Evolutionary conservation across 441 rosid genomes (phyloP), one percentile per base, ranked within the genome.

Genomic region (Erysimum cheiri): DNA sequence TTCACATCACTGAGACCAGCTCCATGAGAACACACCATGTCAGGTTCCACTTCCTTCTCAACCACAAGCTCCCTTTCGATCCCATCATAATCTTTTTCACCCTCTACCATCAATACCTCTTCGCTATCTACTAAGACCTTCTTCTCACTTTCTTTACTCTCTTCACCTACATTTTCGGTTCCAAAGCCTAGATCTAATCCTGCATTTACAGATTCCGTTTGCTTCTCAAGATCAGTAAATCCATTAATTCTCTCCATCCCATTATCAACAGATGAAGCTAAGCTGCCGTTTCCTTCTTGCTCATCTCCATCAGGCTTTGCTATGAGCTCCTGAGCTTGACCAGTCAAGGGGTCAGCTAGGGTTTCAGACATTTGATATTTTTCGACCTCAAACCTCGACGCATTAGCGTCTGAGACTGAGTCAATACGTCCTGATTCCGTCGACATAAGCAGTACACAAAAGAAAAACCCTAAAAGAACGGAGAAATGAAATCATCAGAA

Each of bases 391-490:
- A 59, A 3, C 15, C 13, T 65, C 43, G 46, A 62, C 43, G 49
- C 53, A 71, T 59, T 63, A 71, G 67, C 22, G 59, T 82, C 89
- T 44, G 81, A 75, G 26, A 78, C 78, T 11, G 83, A 78, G 55
- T 78, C 79, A 67, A 80, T 67, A 50, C 8, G 44, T 53, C 81
- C 81, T 48, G 72, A 37, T 47, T 80, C 79, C 12, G 52, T 66
- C 74, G 87, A 73, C 89, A 89, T 89, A 56, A 54, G 57, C 44
- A 64, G 15, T 48, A 74, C 67, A 26, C 31, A 39, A 63, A 53
- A 50, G 33, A 59, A 72, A 72, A 64, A 70, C 79, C 69, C 77
- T 46, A 72, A 8, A 70, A 71, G 19, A 47, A 63, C 48, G 17
- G 29, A 60, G 48, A 52, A 37, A 13, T 3, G 32, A 28, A 47